Evolutionary conservation across 805 yeast genomes (phyloP), one percentile per base, ranked within the genome.

Genomic region (Ogataea henricii): DNA sequence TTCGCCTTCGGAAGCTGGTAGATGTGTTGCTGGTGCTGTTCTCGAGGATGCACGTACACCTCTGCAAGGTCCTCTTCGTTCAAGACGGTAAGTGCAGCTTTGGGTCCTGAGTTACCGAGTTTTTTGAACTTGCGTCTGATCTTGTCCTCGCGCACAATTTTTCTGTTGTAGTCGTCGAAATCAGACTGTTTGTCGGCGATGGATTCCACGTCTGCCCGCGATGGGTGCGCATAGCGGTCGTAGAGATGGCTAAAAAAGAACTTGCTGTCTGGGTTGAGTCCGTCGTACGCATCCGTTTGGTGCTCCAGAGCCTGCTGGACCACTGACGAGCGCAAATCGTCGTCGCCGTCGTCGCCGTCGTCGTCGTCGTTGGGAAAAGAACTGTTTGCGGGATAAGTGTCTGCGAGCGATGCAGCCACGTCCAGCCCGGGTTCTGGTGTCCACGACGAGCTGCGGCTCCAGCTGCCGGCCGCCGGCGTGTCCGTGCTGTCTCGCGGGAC

Each of bases 101-200:
- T 45, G 14, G 37, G 34, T 5, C 29, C 32, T 13, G 35, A 32
- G 14, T 47, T 40, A 3, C 46, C 54, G 16, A 57, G 29, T 20
- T 37, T 51, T 14, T 49, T 36, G 4, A 62, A 38, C 29, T 52
- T 63, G 13, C 51, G 45, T 27, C 54, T 51, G 3, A 67, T 54
- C 17, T 35, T 45, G 8, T 64, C 62, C 34, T 68, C 71, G 22
- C 55, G 48, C 25, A 43, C 39, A 1, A 68, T 48, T 18, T 50
- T 45, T 10, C 39, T 50, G 32, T 63, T 60, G 45, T 68, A 69
- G 13, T 48, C 52, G 14, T 58, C 62, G 49, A 66, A 69, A 40
- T 69, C 72, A 1, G 60, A 48, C 8, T 53, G 35, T 6, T 54
- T 52, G 6, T 43, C 18, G 2, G 44, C 46, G 8, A 26, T 16